phyloP scores from a whole-genome alignment of 805 yeast species.

The Millerozyma miso region DNA sequence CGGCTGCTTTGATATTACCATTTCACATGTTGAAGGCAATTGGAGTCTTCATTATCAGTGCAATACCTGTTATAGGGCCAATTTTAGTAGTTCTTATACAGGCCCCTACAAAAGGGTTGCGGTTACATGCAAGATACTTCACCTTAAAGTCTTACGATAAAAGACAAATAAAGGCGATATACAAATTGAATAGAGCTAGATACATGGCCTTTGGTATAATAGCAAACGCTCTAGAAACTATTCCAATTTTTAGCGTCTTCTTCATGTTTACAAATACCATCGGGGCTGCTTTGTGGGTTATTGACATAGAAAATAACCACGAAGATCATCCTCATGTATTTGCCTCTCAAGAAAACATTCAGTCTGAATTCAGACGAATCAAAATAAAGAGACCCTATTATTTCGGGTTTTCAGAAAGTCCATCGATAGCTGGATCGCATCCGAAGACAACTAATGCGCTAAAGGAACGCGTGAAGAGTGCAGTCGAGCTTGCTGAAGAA shows the following conservation, averaged over 20 bases:
- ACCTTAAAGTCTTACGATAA: constrained; percentile 48
- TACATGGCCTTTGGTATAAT: constrained; percentile 52
- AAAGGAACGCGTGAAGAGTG: no score
- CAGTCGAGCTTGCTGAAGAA: no score
- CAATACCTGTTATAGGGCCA: constrained; percentile 60
- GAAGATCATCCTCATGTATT: constrained; percentile 4
- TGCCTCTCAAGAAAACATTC: background rate
- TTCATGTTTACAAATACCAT: constrained; percentile 55
- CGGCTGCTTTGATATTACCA: constrained; percentile 36
- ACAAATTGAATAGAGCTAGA: constrained; percentile 33
- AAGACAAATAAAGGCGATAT: constrained; percentile 36
- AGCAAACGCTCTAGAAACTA: constrained; percentile 46
- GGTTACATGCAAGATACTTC: constrained; percentile 54
- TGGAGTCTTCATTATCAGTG: constrained; percentile 34
- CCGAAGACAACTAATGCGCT: no score
- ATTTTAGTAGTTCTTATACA: constrained; percentile 44
- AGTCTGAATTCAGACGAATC: background rate
- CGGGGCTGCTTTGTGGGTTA: constrained; percentile 67
- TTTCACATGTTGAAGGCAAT: constrained; percentile 35
- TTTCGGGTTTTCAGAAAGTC: background rate
- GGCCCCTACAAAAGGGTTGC: constrained; percentile 52
- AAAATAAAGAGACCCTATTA: background rate
- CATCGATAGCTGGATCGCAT: background rate
- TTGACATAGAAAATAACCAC: constrained; percentile 21
- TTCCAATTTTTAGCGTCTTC: constrained; percentile 51